Evolutionary conservation across 352 stramenopile genomes (phyloP).

Genomic region (Phytophthora meadii): DNA sequence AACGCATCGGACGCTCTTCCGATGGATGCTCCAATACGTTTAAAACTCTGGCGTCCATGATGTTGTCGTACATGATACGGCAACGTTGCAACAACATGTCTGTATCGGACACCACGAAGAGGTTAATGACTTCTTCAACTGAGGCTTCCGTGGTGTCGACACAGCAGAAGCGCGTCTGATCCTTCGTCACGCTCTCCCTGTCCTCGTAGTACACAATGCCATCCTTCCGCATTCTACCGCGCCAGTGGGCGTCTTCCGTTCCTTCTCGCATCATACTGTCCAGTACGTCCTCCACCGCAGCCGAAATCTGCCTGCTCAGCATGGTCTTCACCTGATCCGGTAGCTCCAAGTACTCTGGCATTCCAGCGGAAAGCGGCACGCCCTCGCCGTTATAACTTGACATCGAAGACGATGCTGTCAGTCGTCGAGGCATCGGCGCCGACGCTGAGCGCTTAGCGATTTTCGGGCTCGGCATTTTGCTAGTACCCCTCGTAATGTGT

Average conservation of each 20-base stretch:
- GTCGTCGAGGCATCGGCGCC: constrained; percentile 6
- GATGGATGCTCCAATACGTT: constrained; percentile 47
- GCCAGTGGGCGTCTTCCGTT: constrained; percentile 37
- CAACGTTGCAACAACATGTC: constrained; percentile 46
- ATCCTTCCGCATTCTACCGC: constrained; percentile 42
- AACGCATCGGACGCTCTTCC: constrained; percentile 37
- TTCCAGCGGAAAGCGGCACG: constrained; percentile 4
- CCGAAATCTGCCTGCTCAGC: constrained; percentile 36
- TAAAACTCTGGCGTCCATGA: constrained; percentile 45
- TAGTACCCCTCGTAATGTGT: constrained; percentile 13
- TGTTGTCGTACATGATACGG: constrained; percentile 53
- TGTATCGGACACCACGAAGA: constrained; percentile 47
- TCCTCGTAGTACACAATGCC: constrained; percentile 51
- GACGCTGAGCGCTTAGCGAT: constrained; percentile 20
- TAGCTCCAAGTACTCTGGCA: constrained; percentile 30
- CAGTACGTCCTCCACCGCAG: constrained; percentile 44
- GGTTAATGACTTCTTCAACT: constrained; percentile 42
- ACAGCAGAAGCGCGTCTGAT: constrained; percentile 51
- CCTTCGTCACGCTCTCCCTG: constrained; percentile 36
- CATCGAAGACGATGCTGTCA: constrained; percentile 22
- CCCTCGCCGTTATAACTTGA: constrained; percentile 26
- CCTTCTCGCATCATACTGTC: constrained; percentile 50
- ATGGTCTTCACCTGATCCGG: constrained; percentile 30
- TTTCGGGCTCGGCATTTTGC: constrained; percentile 18
- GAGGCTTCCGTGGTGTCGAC: constrained; percentile 38